Evolutionary conservation across 2,329 filamentous ascomycete species (phyloP).

Genomic region (Nemania abortiva): DNA sequence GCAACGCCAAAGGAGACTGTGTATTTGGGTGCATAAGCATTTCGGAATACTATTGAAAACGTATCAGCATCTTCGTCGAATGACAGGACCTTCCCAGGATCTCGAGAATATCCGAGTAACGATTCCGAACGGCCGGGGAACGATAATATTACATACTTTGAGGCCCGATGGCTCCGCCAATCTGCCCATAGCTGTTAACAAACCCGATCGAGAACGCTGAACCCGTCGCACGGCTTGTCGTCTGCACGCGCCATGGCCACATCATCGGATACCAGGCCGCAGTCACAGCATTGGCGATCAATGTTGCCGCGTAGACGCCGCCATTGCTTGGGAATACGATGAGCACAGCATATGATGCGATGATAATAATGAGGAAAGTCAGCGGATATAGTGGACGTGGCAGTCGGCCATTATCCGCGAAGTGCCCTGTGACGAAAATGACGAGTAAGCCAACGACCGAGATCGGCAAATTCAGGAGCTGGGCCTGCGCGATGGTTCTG

Average conservation of each 20-base stretch:
- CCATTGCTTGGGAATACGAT: conserved; percentile 60
- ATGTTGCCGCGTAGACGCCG: conserved; percentile 60
- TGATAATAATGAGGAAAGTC: conserved; percentile 57
- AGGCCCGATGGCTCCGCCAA: conserved; percentile 61
- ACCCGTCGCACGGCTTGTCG: conserved; percentile 59
- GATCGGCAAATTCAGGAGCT: conserved; percentile 63
- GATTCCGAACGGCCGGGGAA: neutral
- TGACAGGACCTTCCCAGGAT: no score
- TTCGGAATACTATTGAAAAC: conserved; percentile 53
- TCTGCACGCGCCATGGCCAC: conserved; percentile 66
- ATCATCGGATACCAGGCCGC: conserved; percentile 62
- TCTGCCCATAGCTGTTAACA: conserved; percentile 63
- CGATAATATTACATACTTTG: conserved; percentile 49
- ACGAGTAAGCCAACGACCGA: conserved; percentile 57
- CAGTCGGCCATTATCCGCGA: conserved; percentile 57
- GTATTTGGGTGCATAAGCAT: conserved; percentile 60
- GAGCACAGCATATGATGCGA: conserved; percentile 60
- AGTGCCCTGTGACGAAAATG: conserved; percentile 57
- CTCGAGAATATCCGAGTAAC: neutral
- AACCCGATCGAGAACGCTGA: conserved; percentile 64
- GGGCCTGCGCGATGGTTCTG: conserved; percentile 59
- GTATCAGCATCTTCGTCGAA: conserved; percentile 4
- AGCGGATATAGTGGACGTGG: conserved; percentile 60
- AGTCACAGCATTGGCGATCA: conserved; percentile 58
- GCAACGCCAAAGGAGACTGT: conserved; percentile 57